Evolutionary conservation across 1,284 basidiomycete species (phyloP), one percentile per base, ranked within the genome.

Genomic region (Cerioporus squamosus): DNA sequence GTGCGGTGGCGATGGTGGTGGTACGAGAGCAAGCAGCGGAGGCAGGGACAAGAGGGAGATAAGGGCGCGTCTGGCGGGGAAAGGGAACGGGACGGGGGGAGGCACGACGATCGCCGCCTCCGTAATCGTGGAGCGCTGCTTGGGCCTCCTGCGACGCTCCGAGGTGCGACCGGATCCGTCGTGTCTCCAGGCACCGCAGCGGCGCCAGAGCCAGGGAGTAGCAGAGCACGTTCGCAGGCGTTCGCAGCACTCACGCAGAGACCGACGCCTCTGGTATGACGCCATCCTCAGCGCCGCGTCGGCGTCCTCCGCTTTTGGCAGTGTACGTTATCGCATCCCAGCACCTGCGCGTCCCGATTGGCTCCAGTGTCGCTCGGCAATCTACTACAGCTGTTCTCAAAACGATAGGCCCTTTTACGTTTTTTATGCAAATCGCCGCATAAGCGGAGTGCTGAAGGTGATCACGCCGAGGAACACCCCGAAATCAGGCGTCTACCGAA

Each of bases 121-220:
- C 56, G 55, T 53, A 47, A 59, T 44, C 44, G 62, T 57, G 62
- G 62, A 60, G 62, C 59, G 59, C 62, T 57, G 43, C 52, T 44
- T 44, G 40, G n/a, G n/a, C n/a, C n/a, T n/a, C n/a, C 44, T 47
- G 50, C 14, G 5, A 44, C 29, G 29, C 38, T 36, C 40, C 24
- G 51, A 44, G 33, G 45, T 48, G 43, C 22, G n/a, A 55, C 53
- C 53, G 53, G 49, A 42, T 26, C 49, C 44, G 33, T 15, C 53
- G 31, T 33, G 44, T 38, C 23, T 31, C 9, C 15, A n/a, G 22
- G 48, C 23, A n/a, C 18, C 47, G 20, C 40, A 23, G 31, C 1
- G 15, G n/a, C n/a, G n/a, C n/a, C n/a, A n/a, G n/a, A n/a, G n/a
- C n/a, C n/a, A n/a, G n/a, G n/a, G n/a, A n/a, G n/a, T n/a, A n/a